Evolutionary conservation across 768 basidiomycete species (phyloP), one percentile per base, ranked within the genome.

Genomic region (Termitomyces sp.): DNA sequence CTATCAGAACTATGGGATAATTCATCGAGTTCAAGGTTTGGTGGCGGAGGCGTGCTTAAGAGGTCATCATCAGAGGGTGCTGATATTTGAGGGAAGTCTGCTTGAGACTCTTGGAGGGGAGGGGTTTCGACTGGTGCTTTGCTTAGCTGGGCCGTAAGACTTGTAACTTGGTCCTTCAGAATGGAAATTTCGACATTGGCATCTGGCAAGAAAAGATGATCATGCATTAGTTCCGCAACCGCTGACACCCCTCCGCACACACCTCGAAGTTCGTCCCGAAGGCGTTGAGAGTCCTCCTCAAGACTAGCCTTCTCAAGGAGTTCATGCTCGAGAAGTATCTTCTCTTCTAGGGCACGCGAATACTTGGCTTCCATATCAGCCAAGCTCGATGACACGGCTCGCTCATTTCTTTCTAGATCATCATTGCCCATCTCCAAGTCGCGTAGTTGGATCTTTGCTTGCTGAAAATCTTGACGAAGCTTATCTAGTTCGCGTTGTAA

Each of bases 401-500:
- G 86, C 71, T 98, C 96, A 73, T 91, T 96, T 64, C 95, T 83
- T 72, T 98, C 97, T 60, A 99, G 80, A 76, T 98, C 96, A 69
- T 99, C 97, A 69, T 97, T 98, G 51, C 96, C 96, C 86, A 98
- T 91, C 76, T 98, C 96, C 35, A 97, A 79, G 73, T 98, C 93
- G 22, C 92, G 85, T 18, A 94, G 76, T 69, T 90, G 87, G 22
- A 90, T 77, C 74, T 91, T 91, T 63, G 84, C 74, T 54, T 79
- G 79, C 69, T 90, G 89, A 64, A 88, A 82, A 62, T 89, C 87
- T 69, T 90, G 86, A 59, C 93, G 84, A 40, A 92, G 80, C 59
- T 84, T 85, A 68, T 96, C 94, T 49, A 96, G 80, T 74, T 98
- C 92, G 60, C 92, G 89, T 74, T 98, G 96, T 64, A 99, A 84